Conservation (phyloP, 2,329 filamentous ascomycete genomes). For the Claviceps humidiphila region DNA sequence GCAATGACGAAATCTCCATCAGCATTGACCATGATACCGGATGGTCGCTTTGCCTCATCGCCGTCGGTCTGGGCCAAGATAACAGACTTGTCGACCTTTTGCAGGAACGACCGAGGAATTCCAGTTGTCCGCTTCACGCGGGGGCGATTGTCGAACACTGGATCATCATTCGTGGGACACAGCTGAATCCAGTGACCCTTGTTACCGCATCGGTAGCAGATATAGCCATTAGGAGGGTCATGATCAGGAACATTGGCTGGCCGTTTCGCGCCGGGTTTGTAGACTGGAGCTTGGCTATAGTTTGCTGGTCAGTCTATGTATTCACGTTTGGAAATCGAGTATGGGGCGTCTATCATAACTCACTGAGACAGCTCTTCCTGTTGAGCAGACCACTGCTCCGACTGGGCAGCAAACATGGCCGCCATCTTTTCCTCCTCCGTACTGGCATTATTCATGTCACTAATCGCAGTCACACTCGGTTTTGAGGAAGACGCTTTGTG, state of each 20-base stretch:
- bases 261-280: slow-evolving; percentile 50
- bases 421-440: slow-evolving; percentile 91
- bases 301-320: slow-evolving; percentile 17
- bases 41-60: slow-evolving; percentile 71
- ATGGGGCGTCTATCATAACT: slow-evolving; percentile 17
- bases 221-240: slow-evolving; percentile 83
- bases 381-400: slow-evolving; percentile 83
- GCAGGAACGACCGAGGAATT: slow-evolving; percentile 88
- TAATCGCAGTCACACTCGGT: slow-evolving; percentile 42
- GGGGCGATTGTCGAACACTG: slow-evolving; percentile 84
- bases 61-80: slow-evolving; percentile 60
- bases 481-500: slow-evolving; percentile 46
- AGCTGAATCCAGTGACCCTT: slow-evolving; percentile 99
- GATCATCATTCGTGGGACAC: slow-evolving; percentile 96
- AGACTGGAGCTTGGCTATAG: slow-evolving; percentile 46
- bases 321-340: background rate
- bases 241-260: slow-evolving; percentile 74
- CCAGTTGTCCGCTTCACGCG: slow-evolving; percentile 93
- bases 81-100: slow-evolving; percentile 85
- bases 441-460: slow-evolving; percentile 62
- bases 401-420: slow-evolving; percentile 82
- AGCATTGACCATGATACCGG: slow-evolving; percentile 93
- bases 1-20: slow-evolving; percentile 96
- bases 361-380: slow-evolving; percentile 85
- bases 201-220: slow-evolving; percentile 91